Evolutionary conservation across 805 yeast species (phyloP), one percentile per base, ranked within the genome.

Genomic region (Pichia paraexigua): DNA sequence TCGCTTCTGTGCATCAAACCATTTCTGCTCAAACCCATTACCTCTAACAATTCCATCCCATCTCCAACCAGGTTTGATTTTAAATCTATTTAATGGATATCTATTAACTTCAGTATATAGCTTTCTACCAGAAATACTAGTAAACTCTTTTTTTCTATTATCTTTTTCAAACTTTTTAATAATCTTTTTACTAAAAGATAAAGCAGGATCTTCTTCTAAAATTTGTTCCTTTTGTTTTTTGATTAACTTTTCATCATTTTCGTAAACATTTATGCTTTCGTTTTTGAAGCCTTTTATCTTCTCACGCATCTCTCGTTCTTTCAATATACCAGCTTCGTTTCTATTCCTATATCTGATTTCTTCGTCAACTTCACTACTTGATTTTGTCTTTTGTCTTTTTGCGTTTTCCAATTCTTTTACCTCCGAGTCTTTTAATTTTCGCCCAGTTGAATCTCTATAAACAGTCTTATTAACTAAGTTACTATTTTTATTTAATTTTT

Each of bases 1-100:
- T 35, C 20, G 10, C 17, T 35, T 35, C n/a, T 35, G 39, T 5
- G 39, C 39, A 35, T 65, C 72, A 56, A 86, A 73, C 73, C 86
- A 76, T 50, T 75, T 71, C 46, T 69, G 71, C 63, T 91, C 98
- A 66, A 86, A 91, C 4, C 96, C 97, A 62, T 85, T 91, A 0
- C 95, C 82, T 53, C 98, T 70, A 66, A 88, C 91, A 2, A 91
- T 82, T 0, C 97, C 97, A 65, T 87, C 96, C 98, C 98, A 91
- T 52, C 87, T 72, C 57, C 73, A 71, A 0, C 97, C 97, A 0
- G 97, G 95, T 5, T 70, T 67, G 15, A 91, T 82, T 2, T 76
- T 76, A 65, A 87, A 91, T 52, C 98, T 70, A 62, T 91, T 91
- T 21, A 78, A 78, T 0, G 87, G 80, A 50, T 67, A 78, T 10